Evolutionary conservation across 148 eudicot species (phyloP).

Genomic region (Cornus controversa): DNA sequence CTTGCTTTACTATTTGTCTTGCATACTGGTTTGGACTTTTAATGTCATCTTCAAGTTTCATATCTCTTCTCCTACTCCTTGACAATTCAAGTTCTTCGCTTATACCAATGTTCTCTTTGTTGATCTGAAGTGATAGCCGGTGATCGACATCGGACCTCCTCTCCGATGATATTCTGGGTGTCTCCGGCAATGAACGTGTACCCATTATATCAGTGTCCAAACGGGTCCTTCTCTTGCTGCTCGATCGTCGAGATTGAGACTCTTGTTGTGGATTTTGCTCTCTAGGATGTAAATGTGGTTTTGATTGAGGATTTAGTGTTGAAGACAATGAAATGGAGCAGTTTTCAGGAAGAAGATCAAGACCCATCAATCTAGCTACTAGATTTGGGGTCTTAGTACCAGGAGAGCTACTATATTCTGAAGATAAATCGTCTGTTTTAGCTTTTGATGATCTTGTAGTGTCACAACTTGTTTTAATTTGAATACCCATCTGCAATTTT

Average conservation of each 20-base stretch:
- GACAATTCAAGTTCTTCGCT: constrained; percentile 23
- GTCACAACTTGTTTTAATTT: constrained; percentile 39
- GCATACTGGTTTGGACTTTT: constrained; percentile 57
- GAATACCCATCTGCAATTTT: constrained; percentile 39
- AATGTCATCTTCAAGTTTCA: constrained; percentile 27
- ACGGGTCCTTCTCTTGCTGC: not conserved
- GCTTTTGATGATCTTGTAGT: constrained; percentile 27
- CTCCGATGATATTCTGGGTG: constrained; percentile 40
- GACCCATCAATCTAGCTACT: constrained; percentile 73
- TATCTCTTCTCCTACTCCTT: constrained; percentile 22
- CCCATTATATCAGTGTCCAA: constrained; percentile 18
- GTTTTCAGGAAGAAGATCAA: constrained; percentile 57
- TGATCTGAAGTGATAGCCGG: constrained; percentile 59
- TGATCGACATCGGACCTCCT: constrained; percentile 50
- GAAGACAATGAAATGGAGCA: constrained; percentile 35
- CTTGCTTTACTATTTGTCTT: constrained; percentile 68
- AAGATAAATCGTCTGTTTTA: constrained; percentile 33
- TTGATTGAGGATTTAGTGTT: constrained; percentile 4
- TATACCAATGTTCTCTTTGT: constrained; percentile 45
- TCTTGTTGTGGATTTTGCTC: not conserved
- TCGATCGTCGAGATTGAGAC: not conserved
- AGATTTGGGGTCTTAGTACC: constrained; percentile 59
- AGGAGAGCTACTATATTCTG: constrained; percentile 43
- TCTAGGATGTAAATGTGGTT: not conserved
- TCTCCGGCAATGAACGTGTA: constrained; percentile 32